Base-by-base conservation (phyloP, 768 basidiomycete genomes). In the Lactifluus piperatus region DNA sequence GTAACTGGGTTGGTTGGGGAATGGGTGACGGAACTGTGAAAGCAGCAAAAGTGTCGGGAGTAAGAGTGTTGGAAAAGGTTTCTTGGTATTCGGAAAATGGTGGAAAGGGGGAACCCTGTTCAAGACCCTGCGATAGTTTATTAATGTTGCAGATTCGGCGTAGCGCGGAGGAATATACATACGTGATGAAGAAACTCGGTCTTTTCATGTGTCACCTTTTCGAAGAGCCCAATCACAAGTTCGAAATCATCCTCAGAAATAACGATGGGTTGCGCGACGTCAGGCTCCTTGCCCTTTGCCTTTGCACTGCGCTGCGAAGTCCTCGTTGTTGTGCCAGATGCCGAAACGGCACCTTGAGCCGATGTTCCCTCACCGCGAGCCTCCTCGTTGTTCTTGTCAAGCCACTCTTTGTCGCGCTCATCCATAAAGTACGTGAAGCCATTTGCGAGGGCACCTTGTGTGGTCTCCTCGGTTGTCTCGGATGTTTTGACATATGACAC, bases 231-330 rank as follows among this genome's bases (percentile, higher is more conserved):
- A 93, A 97, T 95, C 57, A 95, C 83, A 62, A 94, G 78, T 71
- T 99, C 97, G 62, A 98, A 95, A 66, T 93, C 87, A 65, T 97
- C 92, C 68, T 97, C 94, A 3, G 83, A 77, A 58, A 98, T 86
- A 54, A 77, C 72, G n/a, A 85, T 66, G 9, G 83, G 80, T 57
- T 81, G 81, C 2, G 73, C 71, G 1, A 80, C 72, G 53, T 94
- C 91, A 1, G 86, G 85, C 56, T 90, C 90, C 70, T 91, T 93
- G 56, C 88, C 90, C 67, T 88, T 94, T 9, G 83, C 83, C 71
- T 91, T 93, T 26, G 85, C 80, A 67, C 85, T 88, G 45, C 81
- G 74, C 54, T 74, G 73, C 8, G 70, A 63, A 4, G 77, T 78
- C 36, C 80, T 75, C 18, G 85, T 83, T 5, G 83, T 79, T 0